These are phyloP conservation scores for Physcomitrium patens DNA, from an alignment of 225 moss, liverwort and hornwort species.

Conservation along the genomic window DNA sequence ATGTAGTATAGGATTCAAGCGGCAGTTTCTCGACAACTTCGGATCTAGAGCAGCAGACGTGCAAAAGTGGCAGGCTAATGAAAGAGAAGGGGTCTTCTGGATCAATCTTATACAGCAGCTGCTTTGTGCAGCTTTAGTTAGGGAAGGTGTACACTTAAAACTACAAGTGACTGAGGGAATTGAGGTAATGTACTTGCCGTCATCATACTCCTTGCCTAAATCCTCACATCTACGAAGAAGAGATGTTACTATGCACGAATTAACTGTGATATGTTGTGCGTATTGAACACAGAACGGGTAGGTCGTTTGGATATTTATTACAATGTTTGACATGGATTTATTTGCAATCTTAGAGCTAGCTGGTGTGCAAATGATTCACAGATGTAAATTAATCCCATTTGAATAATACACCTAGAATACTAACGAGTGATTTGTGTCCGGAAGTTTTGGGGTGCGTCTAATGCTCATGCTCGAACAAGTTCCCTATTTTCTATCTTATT, in stretches of 20 bases:
- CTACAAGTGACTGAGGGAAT: constrained; percentile 41
- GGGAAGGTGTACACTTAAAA: constrained; percentile 59
- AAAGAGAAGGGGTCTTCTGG: constrained; percentile 62
- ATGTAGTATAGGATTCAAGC: constrained; percentile 59
- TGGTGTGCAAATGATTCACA: neutral
- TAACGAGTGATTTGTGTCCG: neutral
- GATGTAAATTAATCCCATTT: constrained; percentile 17
- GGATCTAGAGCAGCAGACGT: constrained; percentile 57
- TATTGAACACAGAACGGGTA: neutral
- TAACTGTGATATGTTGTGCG: neutral
- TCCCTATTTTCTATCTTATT: constrained; percentile 24
- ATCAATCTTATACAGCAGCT: constrained; percentile 62
- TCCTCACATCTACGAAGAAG: constrained; percentile 22
- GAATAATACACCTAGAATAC: neutral
- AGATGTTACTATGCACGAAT: neutral
- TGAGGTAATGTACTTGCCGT: constrained; percentile 45
- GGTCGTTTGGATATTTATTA: neutral
- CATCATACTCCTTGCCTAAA: constrained; percentile 4
- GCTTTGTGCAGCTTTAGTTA: constrained; percentile 61
- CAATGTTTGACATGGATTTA: neutral
- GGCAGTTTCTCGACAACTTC: constrained; percentile 61
- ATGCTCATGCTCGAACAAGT: constrained; percentile 21
- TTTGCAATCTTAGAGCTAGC: constrained; percentile 14
- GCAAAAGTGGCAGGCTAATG: constrained; percentile 46
- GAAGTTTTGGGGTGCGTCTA: neutral